Percentiles rank a stretch among this genome's conserved stretches.
These are phyloP conservation scores for Primulina huaijiensis DNA, from an alignment of 257 asterid species.

Conservation along the genomic window DNA sequence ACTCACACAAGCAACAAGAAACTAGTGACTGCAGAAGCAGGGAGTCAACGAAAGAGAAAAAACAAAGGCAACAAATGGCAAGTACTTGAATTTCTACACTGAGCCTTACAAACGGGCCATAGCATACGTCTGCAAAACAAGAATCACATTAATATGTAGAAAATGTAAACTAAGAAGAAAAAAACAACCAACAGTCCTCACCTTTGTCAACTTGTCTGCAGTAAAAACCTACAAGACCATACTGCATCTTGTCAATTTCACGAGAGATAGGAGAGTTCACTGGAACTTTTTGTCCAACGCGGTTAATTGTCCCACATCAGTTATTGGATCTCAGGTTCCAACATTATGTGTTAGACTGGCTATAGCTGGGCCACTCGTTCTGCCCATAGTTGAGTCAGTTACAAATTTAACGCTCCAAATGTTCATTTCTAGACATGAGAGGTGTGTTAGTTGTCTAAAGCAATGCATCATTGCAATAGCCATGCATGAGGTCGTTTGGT, in stretches of 20 bases:
- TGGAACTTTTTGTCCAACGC: constrained; percentile 48
- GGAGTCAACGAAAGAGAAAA: constrained; percentile 58
- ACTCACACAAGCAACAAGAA: constrained; percentile 88
- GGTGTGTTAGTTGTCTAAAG: not conserved
- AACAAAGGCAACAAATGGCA: constrained; percentile 74
- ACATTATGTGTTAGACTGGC: too few relatives aligned
- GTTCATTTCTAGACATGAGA: too few relatives aligned
- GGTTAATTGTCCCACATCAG: too few relatives aligned
- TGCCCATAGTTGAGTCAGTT: too few relatives aligned
- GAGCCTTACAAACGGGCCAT: constrained; percentile 83
- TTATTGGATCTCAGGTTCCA: too few relatives aligned
- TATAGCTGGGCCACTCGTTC: too few relatives aligned
- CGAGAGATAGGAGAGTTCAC: constrained; percentile 39
- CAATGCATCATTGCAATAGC: not conserved
- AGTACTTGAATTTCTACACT: constrained; percentile 75
- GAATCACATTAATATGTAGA: constrained; percentile 29
- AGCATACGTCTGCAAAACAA: constrained; percentile 36
- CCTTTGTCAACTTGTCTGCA: constrained; percentile 44
- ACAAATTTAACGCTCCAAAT: too few relatives aligned
- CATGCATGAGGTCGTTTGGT: not conserved
- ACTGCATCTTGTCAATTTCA: constrained; percentile 64
- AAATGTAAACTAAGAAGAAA: constrained; percentile 20
- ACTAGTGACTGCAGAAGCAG: constrained; percentile 67
- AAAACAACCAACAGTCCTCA: constrained; percentile 29
- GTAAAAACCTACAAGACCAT: constrained; percentile 47